A percentile compares a stretch with the other conserved stretches of the same genome.
These are phyloP conservation scores for Helianthus tuberosus DNA, from an alignment of 129 eudicot species.

Conservation along the genomic window DNA sequence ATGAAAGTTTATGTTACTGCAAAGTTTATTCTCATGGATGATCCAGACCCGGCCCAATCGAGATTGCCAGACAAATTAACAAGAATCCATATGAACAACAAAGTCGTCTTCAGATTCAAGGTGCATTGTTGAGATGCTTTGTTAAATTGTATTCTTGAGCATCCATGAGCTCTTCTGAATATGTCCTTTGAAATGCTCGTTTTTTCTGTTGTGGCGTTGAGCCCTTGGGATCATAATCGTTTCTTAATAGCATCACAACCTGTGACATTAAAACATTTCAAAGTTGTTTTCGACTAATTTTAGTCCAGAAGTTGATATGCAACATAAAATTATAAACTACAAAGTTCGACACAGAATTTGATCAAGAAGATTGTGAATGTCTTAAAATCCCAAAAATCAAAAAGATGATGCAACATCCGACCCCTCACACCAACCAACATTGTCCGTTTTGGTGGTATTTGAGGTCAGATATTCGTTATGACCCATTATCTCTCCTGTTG, in stretches of 20 bases:
- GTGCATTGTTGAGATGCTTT: constrained; percentile 42
- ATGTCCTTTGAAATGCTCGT: constrained; percentile 57
- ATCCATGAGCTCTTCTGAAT: constrained; percentile 74
- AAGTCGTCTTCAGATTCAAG: constrained; percentile 21
- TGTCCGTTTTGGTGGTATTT: neutral
- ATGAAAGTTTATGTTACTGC: constrained; percentile 1
- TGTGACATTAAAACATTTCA: constrained; percentile 27
- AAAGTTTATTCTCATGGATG: neutral
- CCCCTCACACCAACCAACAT: neutral
- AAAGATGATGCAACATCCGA: neutral
- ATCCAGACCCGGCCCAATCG: neutral
- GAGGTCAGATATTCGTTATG: neutral
- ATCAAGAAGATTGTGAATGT: neutral
- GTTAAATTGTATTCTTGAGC: constrained; percentile 76
- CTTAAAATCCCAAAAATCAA: neutral
- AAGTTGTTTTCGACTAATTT: neutral
- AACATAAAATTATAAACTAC: neutral
- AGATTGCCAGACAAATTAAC: neutral
- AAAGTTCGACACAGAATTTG: neutral
- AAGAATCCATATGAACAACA: constrained; percentile 19
- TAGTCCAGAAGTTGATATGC: neutral
- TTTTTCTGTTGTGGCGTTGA: constrained; percentile 42
- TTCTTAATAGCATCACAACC: constrained; percentile 58
- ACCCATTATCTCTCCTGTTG: neutral
- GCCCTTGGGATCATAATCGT: constrained; percentile 37